Evolutionary conservation across 208 protist genomes (phyloP).

Genomic region (Trypanosomatidae sp.): DNA sequence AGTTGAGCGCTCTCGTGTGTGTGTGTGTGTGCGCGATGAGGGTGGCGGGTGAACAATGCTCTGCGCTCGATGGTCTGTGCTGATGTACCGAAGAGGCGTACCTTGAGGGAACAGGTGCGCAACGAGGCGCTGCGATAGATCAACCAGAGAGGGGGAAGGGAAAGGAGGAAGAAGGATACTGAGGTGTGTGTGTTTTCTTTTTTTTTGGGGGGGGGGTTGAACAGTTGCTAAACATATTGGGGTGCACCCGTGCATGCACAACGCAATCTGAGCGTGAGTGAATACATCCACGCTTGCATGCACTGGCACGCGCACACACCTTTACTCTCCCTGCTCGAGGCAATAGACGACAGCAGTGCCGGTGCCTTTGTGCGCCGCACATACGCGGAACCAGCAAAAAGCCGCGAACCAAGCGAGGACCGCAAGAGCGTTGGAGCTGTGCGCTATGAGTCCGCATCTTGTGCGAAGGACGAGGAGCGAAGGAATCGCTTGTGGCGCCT

Average conservation of each 20-base stretch:
- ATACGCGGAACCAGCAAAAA: neutral
- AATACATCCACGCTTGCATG: neutral
- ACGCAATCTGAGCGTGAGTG: neutral
- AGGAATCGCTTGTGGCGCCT: neutral
- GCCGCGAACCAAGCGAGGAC: neutral
- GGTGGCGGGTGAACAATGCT: neutral
- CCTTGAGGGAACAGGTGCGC: neutral
- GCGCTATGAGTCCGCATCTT: neutral
- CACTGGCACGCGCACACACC: neutral
- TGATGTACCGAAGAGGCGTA: neutral
- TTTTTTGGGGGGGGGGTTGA: neutral
- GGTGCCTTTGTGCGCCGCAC: neutral
- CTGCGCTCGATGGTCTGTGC: neutral
- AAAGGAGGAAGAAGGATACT: neutral
- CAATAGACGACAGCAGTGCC: neutral
- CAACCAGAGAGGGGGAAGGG: neutral
- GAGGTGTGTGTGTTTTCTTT: neutral
- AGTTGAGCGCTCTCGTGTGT: neutral
- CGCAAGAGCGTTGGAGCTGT: neutral
- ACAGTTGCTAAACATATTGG: neutral
- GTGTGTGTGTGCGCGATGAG: neutral
- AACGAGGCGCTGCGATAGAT: neutral
- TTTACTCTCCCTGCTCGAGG: neutral
- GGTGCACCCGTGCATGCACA: neutral
- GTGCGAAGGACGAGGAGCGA: neutral